phyloP scores from a whole-genome alignment of 2,329 filamentous ascomycete species.

The Clarireedia monteithiana region DNA sequence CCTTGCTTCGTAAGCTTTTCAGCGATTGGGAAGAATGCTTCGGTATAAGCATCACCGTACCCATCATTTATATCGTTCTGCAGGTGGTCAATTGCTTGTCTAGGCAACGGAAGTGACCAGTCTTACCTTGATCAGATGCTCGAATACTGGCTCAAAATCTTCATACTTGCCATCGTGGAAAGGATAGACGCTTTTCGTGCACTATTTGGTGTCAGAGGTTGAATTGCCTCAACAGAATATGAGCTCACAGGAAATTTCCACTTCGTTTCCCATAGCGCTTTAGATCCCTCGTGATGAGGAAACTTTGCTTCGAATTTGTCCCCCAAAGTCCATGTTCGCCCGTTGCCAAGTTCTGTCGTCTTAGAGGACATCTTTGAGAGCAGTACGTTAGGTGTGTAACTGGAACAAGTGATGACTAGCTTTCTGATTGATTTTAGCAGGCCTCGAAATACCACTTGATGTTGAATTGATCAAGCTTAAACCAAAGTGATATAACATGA shows the following conservation, averaged over 20 bases:
- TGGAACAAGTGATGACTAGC: not conserved
- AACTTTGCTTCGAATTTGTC: slow-evolving; percentile 8
- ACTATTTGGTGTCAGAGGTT: slow-evolving; percentile 29
- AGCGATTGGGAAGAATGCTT: slow-evolving; percentile 53
- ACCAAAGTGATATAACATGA: too few relatives aligned
- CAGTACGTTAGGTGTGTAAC: not conserved
- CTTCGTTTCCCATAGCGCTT: slow-evolving; percentile 65
- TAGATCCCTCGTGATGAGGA: slow-evolving; percentile 34
- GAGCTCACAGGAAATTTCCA: slow-evolving; percentile 57
- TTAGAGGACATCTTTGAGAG: not conserved
- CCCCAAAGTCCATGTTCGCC: slow-evolving; percentile 8
- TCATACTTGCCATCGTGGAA: slow-evolving; percentile 65
- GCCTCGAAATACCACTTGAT: not conserved
- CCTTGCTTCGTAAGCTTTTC: slow-evolving; percentile 47
- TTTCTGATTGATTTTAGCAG: not conserved
- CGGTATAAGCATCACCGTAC: slow-evolving; percentile 57
- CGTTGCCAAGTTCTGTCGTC: not conserved
- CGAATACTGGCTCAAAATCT: slow-evolving; percentile 64
- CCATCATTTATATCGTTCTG: slow-evolving; percentile 55
- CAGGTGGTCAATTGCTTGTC: slow-evolving; percentile 4
- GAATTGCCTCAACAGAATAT: not conserved
- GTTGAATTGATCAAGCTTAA: not conserved
- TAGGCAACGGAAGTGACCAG: not conserved
- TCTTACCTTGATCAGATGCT: slow-evolving; percentile 48
- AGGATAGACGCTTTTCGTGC: slow-evolving; percentile 56